These are phyloP conservation scores for Xylaria acuta DNA, from an alignment of 495 filamentous ascomycete species.

Conservation along the genomic window DNA sequence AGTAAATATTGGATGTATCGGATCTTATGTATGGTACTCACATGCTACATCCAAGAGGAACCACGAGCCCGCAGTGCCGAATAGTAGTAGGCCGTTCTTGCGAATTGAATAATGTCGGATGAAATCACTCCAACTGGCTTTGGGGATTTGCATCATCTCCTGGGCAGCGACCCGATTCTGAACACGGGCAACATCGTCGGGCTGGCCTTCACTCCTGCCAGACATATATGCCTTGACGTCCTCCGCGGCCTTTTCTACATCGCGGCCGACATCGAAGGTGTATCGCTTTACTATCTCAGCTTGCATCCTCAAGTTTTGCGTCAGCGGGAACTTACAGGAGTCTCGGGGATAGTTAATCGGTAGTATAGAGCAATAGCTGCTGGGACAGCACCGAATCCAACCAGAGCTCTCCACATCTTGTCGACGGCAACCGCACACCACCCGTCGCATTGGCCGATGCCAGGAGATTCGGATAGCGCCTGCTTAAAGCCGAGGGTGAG, in stretches of 20 bases:
- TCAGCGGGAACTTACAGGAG: slow-evolving; percentile 69
- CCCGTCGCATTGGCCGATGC: slow-evolving; percentile 61
- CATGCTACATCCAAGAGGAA: slow-evolving; percentile 71
- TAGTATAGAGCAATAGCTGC: slow-evolving; percentile 79
- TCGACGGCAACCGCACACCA: slow-evolving; percentile 74
- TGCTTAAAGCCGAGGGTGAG: slow-evolving; percentile 74
- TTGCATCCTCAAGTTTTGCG: neutral
- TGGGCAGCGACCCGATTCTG: slow-evolving; percentile 52
- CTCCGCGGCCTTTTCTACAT: slow-evolving; percentile 73
- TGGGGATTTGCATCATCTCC: slow-evolving; percentile 58
- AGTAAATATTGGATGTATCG: neutral
- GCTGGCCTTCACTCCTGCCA: slow-evolving; percentile 62
- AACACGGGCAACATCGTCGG: slow-evolving; percentile 66
- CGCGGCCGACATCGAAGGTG: slow-evolving; percentile 84
- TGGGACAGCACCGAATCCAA: slow-evolving; percentile 82
- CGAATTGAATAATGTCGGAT: slow-evolving; percentile 65
- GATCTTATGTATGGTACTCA: slow-evolving; percentile 23
- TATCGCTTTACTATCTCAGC: slow-evolving; percentile 51
- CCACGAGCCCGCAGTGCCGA: slow-evolving; percentile 82
- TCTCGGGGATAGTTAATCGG: slow-evolving; percentile 82
- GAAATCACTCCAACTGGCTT: slow-evolving; percentile 74
- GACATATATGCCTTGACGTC: slow-evolving; percentile 70
- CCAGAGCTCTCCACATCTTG: slow-evolving; percentile 83
- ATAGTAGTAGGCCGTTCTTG: slow-evolving; percentile 71
- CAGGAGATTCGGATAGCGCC: slow-evolving; percentile 61